phyloP scores from a whole-genome alignment of 176 grass and related monocot species.

The Hordeum vulgare region DNA sequence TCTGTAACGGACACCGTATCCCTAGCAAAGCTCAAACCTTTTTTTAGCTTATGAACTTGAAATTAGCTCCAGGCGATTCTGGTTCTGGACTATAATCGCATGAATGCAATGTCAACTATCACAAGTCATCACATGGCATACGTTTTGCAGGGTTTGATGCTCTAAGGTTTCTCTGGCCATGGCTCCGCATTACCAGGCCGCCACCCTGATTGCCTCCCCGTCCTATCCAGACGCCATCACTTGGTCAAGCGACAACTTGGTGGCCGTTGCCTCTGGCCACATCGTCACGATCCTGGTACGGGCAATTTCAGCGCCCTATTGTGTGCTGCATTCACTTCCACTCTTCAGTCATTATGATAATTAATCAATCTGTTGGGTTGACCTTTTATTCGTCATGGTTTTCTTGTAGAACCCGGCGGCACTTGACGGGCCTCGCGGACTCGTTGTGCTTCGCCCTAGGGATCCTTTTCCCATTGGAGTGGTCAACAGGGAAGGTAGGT shows the following conservation, averaged over 20 bases:
- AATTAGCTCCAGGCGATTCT: background rate
- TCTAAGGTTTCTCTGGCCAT: conserved; percentile 5
- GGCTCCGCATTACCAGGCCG: conserved; percentile 49
- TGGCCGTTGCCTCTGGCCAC: conserved; percentile 76
- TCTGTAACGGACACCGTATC: background rate
- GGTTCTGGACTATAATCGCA: background rate
- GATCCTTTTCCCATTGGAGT: conserved; percentile 65
- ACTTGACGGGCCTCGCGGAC: conserved; percentile 53
- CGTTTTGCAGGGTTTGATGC: background rate
- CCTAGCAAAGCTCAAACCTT: background rate
- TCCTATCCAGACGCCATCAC: conserved; percentile 63
- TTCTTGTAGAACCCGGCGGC: conserved; percentile 54
- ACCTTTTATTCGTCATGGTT: background rate
- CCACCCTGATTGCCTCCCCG: conserved; percentile 60
- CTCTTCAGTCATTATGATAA: background rate
- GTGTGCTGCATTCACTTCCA: background rate
- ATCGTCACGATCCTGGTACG: conserved; percentile 77
- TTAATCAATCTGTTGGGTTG: background rate
- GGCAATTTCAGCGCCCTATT: background rate
- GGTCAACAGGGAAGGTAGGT: conserved; percentile 71
- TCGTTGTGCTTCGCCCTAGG: conserved; percentile 47
- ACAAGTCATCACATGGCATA: background rate
- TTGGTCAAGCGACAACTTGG: conserved; percentile 79
- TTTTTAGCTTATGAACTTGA: background rate
- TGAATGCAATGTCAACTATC: background rate